Percentiles rank a stretch among this genome's conserved stretches.
Evolutionary conservation across 2,329 filamentous ascomycete species (phyloP).

Genomic region (Monilinia fructigena): DNA sequence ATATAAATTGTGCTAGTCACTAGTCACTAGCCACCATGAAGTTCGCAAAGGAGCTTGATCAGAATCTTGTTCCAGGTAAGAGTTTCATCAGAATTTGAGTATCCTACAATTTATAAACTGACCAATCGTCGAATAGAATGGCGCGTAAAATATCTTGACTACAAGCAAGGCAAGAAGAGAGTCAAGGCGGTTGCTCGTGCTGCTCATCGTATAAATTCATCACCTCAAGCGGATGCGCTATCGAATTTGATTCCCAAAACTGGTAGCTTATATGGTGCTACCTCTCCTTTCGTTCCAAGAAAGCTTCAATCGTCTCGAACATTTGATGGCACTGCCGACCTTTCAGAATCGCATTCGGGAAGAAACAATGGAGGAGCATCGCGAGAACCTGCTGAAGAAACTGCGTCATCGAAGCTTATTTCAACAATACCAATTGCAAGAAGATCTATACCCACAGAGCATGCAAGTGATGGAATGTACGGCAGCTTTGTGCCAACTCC

Average conservation of each 20-base stretch:
- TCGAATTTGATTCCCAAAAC: slow-evolving; percentile 24
- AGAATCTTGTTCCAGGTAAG: slow-evolving; percentile 78
- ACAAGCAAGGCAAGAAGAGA: slow-evolving; percentile 93
- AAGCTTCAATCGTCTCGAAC: not conserved
- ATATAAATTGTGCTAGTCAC: too few relatives aligned
- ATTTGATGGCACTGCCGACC: not conserved
- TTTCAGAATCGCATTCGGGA: slow-evolving; percentile 23
- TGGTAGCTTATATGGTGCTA: slow-evolving; percentile 34
- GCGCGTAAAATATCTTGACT: slow-evolving; percentile 90
- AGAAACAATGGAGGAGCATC: slow-evolving; percentile 3
- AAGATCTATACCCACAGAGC: not conserved
- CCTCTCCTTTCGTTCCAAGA: slow-evolving; percentile 26
- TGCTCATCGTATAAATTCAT: slow-evolving; percentile 59
- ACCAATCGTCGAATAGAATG: slow-evolving; percentile 60
- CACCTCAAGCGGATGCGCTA: slow-evolving; percentile 43
- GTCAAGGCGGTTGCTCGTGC: slow-evolving; percentile 79
- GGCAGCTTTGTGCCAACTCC: slow-evolving; percentile 63
- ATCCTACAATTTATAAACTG: not conserved
- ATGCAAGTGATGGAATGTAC: slow-evolving; percentile 44
- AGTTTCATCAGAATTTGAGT: not conserved
- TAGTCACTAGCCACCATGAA: slow-evolving; percentile 49
- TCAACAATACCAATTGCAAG: slow-evolving; percentile 5
- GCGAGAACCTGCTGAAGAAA: not conserved
- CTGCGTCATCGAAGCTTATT: not conserved
- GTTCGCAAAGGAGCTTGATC: slow-evolving; percentile 76